Percentiles rank a stretch among this genome's conserved stretches.
Conservation (phyloP, 2,329 filamentous ascomycete species). For the Ophiocordyceps polyrhachis-furcata region DNA sequence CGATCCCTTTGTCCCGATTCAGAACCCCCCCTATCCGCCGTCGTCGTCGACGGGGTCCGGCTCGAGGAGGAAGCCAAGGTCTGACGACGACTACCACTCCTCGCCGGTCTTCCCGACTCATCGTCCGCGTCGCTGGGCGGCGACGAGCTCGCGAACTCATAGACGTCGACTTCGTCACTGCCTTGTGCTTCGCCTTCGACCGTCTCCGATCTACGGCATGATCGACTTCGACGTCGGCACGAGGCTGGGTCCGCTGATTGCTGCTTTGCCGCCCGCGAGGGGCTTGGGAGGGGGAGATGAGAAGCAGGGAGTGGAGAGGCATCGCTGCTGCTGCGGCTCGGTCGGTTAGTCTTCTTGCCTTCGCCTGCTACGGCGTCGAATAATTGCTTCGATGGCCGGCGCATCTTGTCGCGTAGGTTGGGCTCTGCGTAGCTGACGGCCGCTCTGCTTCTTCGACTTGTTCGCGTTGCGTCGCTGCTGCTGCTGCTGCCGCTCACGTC, state of each 20-base stretch:
- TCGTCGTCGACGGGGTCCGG: conserved; percentile 13
- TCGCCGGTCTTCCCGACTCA: conserved; percentile 9
- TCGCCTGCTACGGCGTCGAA: conserved; percentile 56
- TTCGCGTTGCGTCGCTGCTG: conserved; percentile 37
- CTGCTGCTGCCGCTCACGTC: conserved; percentile 28
- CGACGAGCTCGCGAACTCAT: conserved; percentile 34
- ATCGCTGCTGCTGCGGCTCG: conserved; percentile 11
- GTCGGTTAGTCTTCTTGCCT: conserved; percentile 30
- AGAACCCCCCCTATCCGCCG: conserved; percentile 2
- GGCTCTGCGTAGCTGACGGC: conserved; percentile 69
- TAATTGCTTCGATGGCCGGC: conserved; percentile 57
- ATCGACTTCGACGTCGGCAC: conserved; percentile 22
- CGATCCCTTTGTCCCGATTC: conserved; percentile 3
- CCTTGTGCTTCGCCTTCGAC: conserved; percentile 1
- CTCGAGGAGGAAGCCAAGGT: conserved; percentile 17
- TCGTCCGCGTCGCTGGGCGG: conserved; percentile 15
- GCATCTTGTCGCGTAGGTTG: conserved; percentile 68
- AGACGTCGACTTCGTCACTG: conserved; percentile 25
- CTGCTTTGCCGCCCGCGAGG: conserved; percentile 21
- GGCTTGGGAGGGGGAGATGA: conserved; percentile 12
- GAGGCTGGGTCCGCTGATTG: conserved; percentile 12
- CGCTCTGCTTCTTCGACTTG: conserved; percentile 46
- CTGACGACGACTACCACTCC: conserved; percentile 12
- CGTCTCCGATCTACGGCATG: conserved; percentile 8
- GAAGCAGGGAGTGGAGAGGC: conserved; percentile 5